Percentiles rank a stretch among this genome's conserved stretches.
phyloP scores from a whole-genome alignment of 2,329 filamentous ascomycete genomes.

The Chrysoporthe austroafricana region DNA sequence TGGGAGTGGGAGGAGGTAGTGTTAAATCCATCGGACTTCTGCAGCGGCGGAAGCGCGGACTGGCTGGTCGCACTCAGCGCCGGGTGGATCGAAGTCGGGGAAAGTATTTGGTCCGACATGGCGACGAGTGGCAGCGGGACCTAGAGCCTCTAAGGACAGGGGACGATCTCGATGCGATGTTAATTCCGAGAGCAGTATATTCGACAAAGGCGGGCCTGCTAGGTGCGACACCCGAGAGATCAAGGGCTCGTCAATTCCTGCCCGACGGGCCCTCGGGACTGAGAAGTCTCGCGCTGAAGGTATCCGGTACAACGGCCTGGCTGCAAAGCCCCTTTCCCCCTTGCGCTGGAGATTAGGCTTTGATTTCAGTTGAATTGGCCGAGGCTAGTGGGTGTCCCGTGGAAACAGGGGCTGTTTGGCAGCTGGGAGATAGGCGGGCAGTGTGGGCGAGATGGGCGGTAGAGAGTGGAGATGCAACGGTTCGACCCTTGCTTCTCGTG shows the following conservation, averaged over 20 bases:
- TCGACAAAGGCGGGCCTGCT: not conserved
- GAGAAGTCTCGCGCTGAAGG: not conserved
- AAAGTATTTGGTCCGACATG: conserved; percentile 46
- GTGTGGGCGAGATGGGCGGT: conserved; percentile 12
- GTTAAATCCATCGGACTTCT: conserved; percentile 31
- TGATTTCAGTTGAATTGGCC: conserved; percentile 21
- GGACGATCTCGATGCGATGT: conserved; percentile 3
- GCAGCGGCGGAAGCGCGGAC: conserved; percentile 29
- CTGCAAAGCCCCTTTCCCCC: conserved; percentile 14
- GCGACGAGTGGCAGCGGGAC: conserved; percentile 20
- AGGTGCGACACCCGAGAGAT: not conserved
- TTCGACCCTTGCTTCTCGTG: not conserved
- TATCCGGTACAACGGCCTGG: conserved; percentile 12
- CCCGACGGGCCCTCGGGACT: conserved; percentile 4
- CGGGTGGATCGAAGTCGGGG: conserved; percentile 56
- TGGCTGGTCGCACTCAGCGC: conserved; percentile 43
- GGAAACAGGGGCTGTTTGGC: conserved; percentile 24
- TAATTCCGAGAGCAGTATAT: not conserved
- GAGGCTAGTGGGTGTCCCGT: conserved; percentile 10
- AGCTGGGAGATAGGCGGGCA: conserved; percentile 3
- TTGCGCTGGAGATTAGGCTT: conserved; percentile 15
- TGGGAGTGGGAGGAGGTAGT: conserved; percentile 30
- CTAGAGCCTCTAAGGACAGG: not conserved
- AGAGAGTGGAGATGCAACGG: conserved; percentile 21
- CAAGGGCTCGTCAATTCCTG: not conserved